Evolutionary conservation across 164 flowering plant genomes (phyloP).

Genomic region (Kingdonia uniflora): DNA sequence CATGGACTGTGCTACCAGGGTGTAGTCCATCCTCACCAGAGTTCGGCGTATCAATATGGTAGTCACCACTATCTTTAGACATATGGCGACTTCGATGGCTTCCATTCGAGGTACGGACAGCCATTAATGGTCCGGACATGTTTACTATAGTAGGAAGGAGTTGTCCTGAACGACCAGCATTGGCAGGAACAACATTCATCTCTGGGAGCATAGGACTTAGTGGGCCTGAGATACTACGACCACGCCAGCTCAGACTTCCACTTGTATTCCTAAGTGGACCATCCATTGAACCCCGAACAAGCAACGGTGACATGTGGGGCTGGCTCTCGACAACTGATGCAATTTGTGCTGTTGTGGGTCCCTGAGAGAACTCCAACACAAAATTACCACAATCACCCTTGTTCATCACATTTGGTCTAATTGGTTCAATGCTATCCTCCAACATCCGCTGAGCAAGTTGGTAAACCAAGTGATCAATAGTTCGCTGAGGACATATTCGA

Average conservation of each 20-base stretch:
- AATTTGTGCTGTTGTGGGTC: constrained; percentile 61
- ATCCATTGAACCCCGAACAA: constrained; percentile 93
- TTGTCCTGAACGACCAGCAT: constrained; percentile 88
- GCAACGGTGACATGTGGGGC: constrained; percentile 97
- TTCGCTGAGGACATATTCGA: constrained; percentile 93
- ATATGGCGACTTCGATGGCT: constrained; percentile 88
- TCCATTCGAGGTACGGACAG: constrained; percentile 88
- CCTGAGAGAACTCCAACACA: constrained; percentile 90
- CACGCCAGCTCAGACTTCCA: constrained; percentile 95
- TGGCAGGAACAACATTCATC: constrained; percentile 57
- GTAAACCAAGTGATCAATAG: constrained; percentile 93
- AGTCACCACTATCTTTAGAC: constrained; percentile 95
- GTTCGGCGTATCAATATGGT: constrained; percentile 87
- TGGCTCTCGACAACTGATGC: constrained; percentile 69
- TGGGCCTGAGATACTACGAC: constrained; percentile 91
- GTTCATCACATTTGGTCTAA: constrained; percentile 40
- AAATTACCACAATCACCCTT: constrained; percentile 47
- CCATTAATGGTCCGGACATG: constrained; percentile 97
- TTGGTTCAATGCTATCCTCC: constrained; percentile 80
- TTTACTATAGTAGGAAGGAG: constrained; percentile 82
- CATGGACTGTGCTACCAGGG: constrained; percentile 49
- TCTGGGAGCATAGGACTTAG: constrained; percentile 92
- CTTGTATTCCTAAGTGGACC: constrained; percentile 86
- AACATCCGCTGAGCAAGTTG: constrained; percentile 91
- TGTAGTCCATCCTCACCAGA: constrained; percentile 87